A percentile compares a stretch with the other conserved stretches of the same genome.
These are phyloP conservation scores for Cicer chorassanicum DNA, from an alignment of 306 rosid genomes.

Conservation along the genomic window DNA sequence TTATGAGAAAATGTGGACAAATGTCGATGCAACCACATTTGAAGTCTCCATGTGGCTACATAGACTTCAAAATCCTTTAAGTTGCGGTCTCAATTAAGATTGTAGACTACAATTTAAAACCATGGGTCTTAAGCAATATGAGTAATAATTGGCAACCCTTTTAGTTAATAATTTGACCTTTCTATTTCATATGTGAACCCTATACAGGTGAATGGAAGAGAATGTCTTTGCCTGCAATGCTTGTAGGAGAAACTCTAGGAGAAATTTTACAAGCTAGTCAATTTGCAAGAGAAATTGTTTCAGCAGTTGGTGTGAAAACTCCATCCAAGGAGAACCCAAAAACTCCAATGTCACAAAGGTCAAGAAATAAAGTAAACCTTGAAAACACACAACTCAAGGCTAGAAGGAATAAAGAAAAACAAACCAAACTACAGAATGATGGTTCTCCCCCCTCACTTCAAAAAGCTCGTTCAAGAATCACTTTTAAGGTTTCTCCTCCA, in stretches of 20 bases:
- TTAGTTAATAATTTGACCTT: neutral
- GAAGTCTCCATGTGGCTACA: too few species aligned
- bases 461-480: constrained; percentile 79
- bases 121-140: neutral
- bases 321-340: constrained; percentile 63
- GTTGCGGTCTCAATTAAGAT: too few species aligned
- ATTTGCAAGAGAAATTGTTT: constrained; percentile 78
- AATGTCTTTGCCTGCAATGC: constrained; percentile 97
- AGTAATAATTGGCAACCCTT: neutral
- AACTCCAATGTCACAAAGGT: constrained; percentile 68
- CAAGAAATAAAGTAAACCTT: constrained; percentile 52
- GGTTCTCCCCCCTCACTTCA: constrained; percentile 70
- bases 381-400: constrained; percentile 76
- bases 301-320: constrained; percentile 54
- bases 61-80: too few species aligned
- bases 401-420: constrained; percentile 89
- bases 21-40: too few species aligned
- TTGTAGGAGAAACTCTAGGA: constrained; percentile 82
- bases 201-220: constrained; percentile 77
- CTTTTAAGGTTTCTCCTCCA: constrained; percentile 88
- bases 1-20: too few species aligned
- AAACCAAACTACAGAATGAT: constrained; percentile 51
- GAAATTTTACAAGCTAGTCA: constrained; percentile 89
- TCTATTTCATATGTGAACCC: neutral
- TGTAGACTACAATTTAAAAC: neutral